Evolutionary conservation across 192 early-diverging fungal genomes (phyloP).

Genomic region (Coemansia sp.): DNA sequence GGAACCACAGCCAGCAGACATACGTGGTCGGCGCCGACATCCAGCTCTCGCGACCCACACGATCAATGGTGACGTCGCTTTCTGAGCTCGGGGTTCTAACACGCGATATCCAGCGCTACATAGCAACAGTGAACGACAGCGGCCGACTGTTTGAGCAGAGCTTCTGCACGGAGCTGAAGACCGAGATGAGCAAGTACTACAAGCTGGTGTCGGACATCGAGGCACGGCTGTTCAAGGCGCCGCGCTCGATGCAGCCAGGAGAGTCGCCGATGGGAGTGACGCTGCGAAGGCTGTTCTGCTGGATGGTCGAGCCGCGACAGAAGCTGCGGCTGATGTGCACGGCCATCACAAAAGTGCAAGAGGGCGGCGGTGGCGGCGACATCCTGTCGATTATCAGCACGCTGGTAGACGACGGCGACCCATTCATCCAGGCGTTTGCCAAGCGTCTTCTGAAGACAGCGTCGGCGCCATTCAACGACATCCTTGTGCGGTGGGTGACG

Average conservation of each 20-base stretch:
- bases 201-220: constrained; percentile 84
- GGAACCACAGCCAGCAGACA: constrained; percentile 50
- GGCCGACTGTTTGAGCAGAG: constrained; percentile 60
- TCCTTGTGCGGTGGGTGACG: constrained; percentile 89
- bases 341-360: constrained; percentile 36
- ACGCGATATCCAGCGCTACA: constrained; percentile 62
- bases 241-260: constrained; percentile 37
- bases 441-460: constrained; percentile 72
- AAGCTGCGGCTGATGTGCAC: constrained; percentile 75
- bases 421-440: constrained; percentile 78
- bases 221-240: constrained; percentile 63
- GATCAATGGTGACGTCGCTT: constrained; percentile 65
- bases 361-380: constrained; percentile 38
- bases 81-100: constrained; percentile 82
- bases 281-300: constrained; percentile 81
- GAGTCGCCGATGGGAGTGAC: constrained; percentile 64
- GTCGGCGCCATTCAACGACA: constrained; percentile 85
- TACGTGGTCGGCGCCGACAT: constrained; percentile 62
- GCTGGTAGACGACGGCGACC: constrained; percentile 89
- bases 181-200: constrained; percentile 83
- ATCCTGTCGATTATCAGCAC: constrained; percentile 70
- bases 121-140: constrained; percentile 37
- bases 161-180: constrained; percentile 77
- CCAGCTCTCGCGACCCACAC: constrained; percentile 58
- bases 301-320: constrained; percentile 79